A percentile compares a stretch with the other conserved stretches of the same genome.
These are phyloP conservation scores for Clathrospora elynae DNA, from an alignment of 2,329 filamentous ascomycete genomes.

Conservation along the genomic window DNA sequence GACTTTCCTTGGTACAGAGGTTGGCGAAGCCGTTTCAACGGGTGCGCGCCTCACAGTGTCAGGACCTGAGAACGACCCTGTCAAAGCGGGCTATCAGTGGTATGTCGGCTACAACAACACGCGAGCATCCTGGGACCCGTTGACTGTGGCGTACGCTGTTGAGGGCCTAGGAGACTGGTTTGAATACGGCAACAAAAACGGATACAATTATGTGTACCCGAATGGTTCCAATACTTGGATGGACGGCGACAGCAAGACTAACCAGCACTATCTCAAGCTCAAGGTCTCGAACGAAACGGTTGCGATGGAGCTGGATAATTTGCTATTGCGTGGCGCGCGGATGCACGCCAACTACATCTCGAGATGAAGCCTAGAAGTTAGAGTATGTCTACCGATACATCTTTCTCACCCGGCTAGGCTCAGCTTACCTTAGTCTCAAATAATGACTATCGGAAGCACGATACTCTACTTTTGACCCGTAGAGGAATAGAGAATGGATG, in stretches of 20 bases:
- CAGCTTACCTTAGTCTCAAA: no score
- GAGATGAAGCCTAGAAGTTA: no score
- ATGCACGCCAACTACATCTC: conserved; percentile 1
- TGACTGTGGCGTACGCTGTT: conserved; percentile 30
- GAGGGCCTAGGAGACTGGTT: conserved; percentile 39
- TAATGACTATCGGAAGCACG: no score
- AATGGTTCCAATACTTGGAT: conserved; percentile 56
- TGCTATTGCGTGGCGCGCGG: conserved; percentile 5
- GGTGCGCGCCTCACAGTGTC: conserved; percentile 46
- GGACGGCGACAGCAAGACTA: conserved; percentile 40
- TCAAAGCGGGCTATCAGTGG: conserved; percentile 27
- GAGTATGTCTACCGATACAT: no score
- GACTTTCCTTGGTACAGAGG: conserved; percentile 53
- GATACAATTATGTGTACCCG: conserved; percentile 50
- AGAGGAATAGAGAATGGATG: no score
- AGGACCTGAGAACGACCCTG: conserved; percentile 23
- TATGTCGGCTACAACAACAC: conserved; percentile 31
- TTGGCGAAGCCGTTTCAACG: conserved; percentile 52
- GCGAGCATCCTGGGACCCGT: conserved; percentile 31
- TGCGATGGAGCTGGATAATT: conserved; percentile 3
- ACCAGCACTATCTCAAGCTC: conserved; percentile 46
- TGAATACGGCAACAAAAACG: conserved; percentile 45
- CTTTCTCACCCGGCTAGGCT: no score
- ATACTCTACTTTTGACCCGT: no score
- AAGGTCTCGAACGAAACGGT: conserved; percentile 5